These are phyloP conservation scores for Pythium diclinum DNA, from an alignment of 352 stramenopile genomes.

Conservation along the genomic window DNA sequence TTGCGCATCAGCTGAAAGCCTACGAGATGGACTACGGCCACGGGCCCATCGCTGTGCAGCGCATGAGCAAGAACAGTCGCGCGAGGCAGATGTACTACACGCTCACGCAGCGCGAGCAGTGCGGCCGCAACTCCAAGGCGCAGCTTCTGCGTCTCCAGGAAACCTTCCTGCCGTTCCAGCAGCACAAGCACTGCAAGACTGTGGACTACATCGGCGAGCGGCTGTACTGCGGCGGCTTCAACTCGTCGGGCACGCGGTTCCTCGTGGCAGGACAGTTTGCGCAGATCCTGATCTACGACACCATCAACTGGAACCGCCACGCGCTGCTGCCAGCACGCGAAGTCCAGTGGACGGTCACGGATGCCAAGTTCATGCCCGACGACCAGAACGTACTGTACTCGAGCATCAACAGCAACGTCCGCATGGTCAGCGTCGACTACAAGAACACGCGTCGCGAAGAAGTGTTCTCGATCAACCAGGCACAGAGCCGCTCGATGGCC, in stretches of 20 bases:
- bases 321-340: conserved; percentile 58
- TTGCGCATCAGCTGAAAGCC: conserved; percentile 61
- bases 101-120: conserved; percentile 65
- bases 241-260: conserved; percentile 63
- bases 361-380: conserved; percentile 79
- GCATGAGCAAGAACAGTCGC: conserved; percentile 29
- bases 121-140: conserved; percentile 52
- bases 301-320: conserved; percentile 55
- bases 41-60: conserved; percentile 24
- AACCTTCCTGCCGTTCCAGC: conserved; percentile 76
- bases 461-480: conserved; percentile 41
- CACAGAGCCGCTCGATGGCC: background rate
- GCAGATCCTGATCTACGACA: conserved; percentile 76
- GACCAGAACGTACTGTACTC: conserved; percentile 74
- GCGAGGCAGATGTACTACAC: conserved; percentile 50
- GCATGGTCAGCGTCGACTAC: conserved; percentile 70
- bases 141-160: conserved; percentile 74
- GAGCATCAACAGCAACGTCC: conserved; percentile 79
- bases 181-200: conserved; percentile 72
- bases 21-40: conserved; percentile 38
- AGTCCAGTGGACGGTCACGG: conserved; percentile 79
- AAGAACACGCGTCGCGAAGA: conserved; percentile 47
- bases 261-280: conserved; percentile 63
- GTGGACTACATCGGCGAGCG: conserved; percentile 67
- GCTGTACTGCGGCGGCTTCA: conserved; percentile 81